Evolutionary conservation across 2,329 filamentous ascomycete genomes (phyloP), one percentile per base, ranked within the genome.

Genomic region (Beauveria australis): DNA sequence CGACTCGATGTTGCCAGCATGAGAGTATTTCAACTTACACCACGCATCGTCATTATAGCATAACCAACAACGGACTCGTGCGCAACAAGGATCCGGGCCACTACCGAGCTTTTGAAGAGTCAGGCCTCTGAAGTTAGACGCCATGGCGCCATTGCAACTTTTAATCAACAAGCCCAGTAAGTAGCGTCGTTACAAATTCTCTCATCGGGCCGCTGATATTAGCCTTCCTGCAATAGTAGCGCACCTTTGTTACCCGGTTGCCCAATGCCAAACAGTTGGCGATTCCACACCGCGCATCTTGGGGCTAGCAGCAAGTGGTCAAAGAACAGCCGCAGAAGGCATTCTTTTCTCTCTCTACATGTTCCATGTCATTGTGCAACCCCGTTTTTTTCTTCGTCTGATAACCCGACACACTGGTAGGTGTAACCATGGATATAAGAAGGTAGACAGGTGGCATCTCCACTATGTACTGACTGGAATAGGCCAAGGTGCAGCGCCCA

Each of bases 361-460:
- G 37, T 54, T 28, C 10, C 5, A 33, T 33, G 12, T 5, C 30
- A 37, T 37, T 5, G 18, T 18, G 18, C 24, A 43, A n/a, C 19
- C 26, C 16, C 40, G 8, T n/a, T 30, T 7, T 7, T 7, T 12
- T 14, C 24, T n/a, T 28, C 10, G 12, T 30, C 6, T 19, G 22
- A 53, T 40, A 22, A 18, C 14, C 37, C 16, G 22, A 22, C 19
- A 43, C 9, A 19, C 33, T 41, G 37, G 43, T 16, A 30, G 33
- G 49, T 57, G 54, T 41, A 49, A 57, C 54, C 44, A 41, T 40
- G 54, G 54, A 49, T 41, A 57, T 57, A 49, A 57, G 28, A 33
- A 28, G 33, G 46, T 18, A 41, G 33, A 33, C 5, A 28, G 9
- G 19, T 22, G 40, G 33, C 54, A 41, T 57, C 26, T 48, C 54